Evolutionary conservation across 2,329 filamentous ascomycete genomes (phyloP), one percentile per base, ranked within the genome.

Genomic region (Aspergillus sp.): DNA sequence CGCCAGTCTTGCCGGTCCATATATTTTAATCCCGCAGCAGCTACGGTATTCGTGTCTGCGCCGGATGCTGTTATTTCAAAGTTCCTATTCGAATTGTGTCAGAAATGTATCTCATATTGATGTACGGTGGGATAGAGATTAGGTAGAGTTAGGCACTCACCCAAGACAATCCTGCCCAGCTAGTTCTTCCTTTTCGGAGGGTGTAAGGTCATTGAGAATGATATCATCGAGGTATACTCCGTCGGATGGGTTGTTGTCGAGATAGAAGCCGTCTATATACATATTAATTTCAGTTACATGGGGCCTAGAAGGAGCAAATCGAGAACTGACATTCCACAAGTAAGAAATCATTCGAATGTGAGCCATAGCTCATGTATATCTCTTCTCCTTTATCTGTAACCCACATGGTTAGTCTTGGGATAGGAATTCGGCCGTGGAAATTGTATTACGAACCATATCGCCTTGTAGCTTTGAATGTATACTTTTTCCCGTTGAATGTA

Each of bases 281-380:
- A 31, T 11, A 11, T 31, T 9, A 19, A 31, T 6, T 39, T 15
- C 14, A 9, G 24, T 41, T 31, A 31, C 3, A n/a, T 12, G n/a
- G n/a, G 21, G 9, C 2, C n/a, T 8, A 14, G 21, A 27, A 19
- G 24, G 35, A 37, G n/a, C 3, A 6, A 9, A 8, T 14, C 35
- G 21, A 35, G 17, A 6, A 63, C 68, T 58, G 55, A 75, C 73
- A 76, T 66, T 76, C 73, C 45, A 67, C 59, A 14, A 74, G 58
- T 17, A 76, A 68, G 39, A 73, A 70, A 51, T 75, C 73, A 44
- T 71, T 75, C 0, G 70, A 66, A 55, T 76, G 74, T n/a, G 68
- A 58, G 14, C 74, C 74, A 41, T 76, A 76, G 37, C 69, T 75
- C 57, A 74, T 71, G 45, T 66, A 75, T 47, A 76, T 58, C 48